phyloP scores from a whole-genome alignment of 495 filamentous ascomycete genomes.

The Aspergillus steynii region DNA sequence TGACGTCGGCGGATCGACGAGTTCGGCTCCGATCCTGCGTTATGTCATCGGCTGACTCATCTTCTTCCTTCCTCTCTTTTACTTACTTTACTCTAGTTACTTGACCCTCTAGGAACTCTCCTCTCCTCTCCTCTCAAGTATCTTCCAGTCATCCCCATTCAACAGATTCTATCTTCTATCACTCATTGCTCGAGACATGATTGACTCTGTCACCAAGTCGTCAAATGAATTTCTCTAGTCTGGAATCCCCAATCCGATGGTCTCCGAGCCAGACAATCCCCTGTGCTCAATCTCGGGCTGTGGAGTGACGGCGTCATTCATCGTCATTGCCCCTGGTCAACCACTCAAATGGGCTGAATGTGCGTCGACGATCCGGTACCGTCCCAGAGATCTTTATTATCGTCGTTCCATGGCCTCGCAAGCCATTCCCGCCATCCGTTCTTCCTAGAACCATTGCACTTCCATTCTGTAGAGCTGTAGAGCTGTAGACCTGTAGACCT shows the following conservation, averaged over 20 bases:
- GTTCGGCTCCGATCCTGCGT: neutral
- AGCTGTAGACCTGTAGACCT: no score
- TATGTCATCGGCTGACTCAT: constrained; percentile 22
- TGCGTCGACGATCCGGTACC: neutral
- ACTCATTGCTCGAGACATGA: no score
- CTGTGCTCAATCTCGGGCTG: neutral
- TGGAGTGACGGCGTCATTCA: neutral
- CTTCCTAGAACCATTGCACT: no score
- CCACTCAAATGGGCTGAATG: neutral
- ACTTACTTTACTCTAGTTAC: no score
- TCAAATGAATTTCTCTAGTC: no score
- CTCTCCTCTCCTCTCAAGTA: neutral
- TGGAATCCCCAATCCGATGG: neutral
- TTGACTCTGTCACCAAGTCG: no score
- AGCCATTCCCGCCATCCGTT: no score
- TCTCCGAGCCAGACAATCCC: neutral
- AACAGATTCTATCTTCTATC: no score
- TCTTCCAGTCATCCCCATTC: neutral
- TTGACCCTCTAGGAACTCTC: neutral
- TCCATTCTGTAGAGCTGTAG: no score
- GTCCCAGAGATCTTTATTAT: neutral
- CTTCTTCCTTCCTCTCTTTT: neutral
- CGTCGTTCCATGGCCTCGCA: neutral
- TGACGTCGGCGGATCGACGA: constrained; percentile 15
- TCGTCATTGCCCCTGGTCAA: neutral